Conservation (phyloP, 73 alveolate species). For the Tetrahymena borealis region DNA sequence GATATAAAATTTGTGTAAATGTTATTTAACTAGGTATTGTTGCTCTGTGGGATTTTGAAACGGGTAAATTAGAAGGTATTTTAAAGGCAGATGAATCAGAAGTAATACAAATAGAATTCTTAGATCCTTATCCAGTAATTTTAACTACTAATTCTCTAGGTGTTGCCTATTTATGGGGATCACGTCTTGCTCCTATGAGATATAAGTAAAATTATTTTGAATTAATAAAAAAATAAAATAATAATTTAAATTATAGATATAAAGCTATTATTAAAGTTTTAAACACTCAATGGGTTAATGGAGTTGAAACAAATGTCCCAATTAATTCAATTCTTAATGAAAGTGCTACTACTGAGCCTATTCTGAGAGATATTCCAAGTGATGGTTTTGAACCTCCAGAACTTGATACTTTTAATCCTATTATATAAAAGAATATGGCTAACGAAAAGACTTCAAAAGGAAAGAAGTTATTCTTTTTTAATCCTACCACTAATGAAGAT, state of each 20-base stretch:
- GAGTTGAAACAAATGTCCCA: constrained; percentile 35
- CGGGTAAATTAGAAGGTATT: constrained; percentile 82
- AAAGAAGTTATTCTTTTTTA: neutral
- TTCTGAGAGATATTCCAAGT: constrained; percentile 5
- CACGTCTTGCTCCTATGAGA: constrained; percentile 32
- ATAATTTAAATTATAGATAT: constrained; percentile 10
- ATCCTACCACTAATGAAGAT: neutral
- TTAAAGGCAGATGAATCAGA: constrained; percentile 60
- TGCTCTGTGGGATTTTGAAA: constrained; percentile 95
- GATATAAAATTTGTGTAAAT: neutral
- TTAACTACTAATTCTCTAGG: constrained; percentile 70
- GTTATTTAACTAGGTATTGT: neutral
- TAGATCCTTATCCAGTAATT: constrained; percentile 83
- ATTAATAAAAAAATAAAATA: neutral
- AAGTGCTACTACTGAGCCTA: neutral
- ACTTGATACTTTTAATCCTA: neutral
- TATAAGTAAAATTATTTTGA: neutral
- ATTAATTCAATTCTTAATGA: constrained; percentile 23
- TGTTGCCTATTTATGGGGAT: constrained; percentile 52
- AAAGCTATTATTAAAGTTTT: constrained; percentile 43
- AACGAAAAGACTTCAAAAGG: neutral
- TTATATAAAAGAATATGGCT: neutral
- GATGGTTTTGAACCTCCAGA: neutral
- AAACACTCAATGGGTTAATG: constrained; percentile 47
- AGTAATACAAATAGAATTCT: constrained; percentile 63